Percentiles rank a stretch among this genome's conserved stretches.
Evolutionary conservation across 306 rosid genomes (phyloP).

Genomic region (Sechiopsis laciniata): DNA sequence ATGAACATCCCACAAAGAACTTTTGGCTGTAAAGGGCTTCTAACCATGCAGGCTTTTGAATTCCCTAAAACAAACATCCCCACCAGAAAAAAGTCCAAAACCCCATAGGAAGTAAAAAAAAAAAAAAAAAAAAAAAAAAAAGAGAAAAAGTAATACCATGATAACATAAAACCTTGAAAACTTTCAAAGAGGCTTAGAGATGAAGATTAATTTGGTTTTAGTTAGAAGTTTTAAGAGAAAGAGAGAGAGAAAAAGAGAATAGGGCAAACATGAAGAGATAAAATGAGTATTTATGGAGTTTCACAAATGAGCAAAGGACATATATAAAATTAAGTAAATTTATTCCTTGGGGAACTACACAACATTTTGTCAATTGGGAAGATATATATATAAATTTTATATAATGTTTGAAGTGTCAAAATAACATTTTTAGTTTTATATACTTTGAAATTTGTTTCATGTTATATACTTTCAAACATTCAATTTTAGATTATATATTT

Average conservation of each 20-base stretch:
- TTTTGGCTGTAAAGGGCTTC: slow-evolving; percentile 75
- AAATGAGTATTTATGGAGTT: slow-evolving; percentile 60
- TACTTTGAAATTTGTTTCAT: too few relatives aligned
- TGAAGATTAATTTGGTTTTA: slow-evolving; percentile 5
- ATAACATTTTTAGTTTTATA: too few relatives aligned
- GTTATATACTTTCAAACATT: too few relatives aligned
- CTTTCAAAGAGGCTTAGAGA: slow-evolving; percentile 17
- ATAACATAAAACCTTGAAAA: slow-evolving; percentile 35
- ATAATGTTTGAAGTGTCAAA: too few relatives aligned
- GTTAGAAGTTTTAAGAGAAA: slow-evolving; percentile 24
- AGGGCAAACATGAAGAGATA: slow-evolving; percentile 14
- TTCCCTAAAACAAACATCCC: slow-evolving; percentile 42
- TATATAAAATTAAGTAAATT: slow-evolving; percentile 31
- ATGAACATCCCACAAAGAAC: slow-evolving; percentile 73
- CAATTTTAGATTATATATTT: too few relatives aligned
- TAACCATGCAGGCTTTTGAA: slow-evolving; percentile 94
- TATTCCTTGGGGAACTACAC: slow-evolving; percentile 39
- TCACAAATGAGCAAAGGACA: slow-evolving; percentile 39
- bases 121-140: neutral
- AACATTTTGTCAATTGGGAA: too few relatives aligned
- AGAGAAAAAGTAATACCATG: slow-evolving; percentile 49
- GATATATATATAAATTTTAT: too few relatives aligned
- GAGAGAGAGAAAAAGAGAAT: slow-evolving; percentile 20
- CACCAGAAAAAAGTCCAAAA: slow-evolving; percentile 10
- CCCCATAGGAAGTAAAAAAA: neutral